phyloP scores from a whole-genome alignment of 83 land plant species.

The Thuja plicata region DNA sequence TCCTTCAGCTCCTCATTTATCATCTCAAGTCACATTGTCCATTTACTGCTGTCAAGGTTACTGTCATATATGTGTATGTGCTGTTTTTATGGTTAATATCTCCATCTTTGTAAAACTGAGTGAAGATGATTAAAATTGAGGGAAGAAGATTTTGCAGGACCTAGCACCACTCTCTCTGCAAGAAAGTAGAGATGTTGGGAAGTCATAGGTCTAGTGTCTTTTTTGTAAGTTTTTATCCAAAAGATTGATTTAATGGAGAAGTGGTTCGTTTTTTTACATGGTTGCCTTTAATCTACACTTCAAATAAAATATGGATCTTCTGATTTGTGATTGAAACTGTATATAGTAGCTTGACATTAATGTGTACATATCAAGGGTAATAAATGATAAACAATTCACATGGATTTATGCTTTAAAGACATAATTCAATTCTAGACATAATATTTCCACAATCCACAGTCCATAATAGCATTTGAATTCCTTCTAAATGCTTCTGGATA shows the following conservation, averaged over 20 bases:
- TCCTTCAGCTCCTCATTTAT: constrained; percentile 56
- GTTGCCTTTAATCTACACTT: neutral
- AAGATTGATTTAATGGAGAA: neutral
- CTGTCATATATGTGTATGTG: neutral
- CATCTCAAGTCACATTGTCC: neutral
- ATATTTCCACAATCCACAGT: no score
- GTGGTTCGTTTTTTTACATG: neutral
- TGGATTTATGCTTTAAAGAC: no score
- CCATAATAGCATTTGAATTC: no score
- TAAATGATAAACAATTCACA: no score
- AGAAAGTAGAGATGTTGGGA: neutral
- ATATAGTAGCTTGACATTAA: no score
- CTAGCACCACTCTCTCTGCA: neutral
- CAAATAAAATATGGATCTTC: neutral
- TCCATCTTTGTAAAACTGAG: constrained; percentile 3
- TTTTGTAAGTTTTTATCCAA: neutral
- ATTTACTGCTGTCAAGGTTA: neutral
- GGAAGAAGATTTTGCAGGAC: neutral
- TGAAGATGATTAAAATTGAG: constrained; percentile 10
- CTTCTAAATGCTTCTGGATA: no score
- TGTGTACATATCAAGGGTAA: no score
- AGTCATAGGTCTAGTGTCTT: neutral
- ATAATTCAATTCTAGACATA: no score
- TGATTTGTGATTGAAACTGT: neutral
- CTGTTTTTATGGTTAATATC: neutral